A percentile compares a stretch with the other conserved stretches of the same genome.
These are phyloP conservation scores for Nigrospora osmanthi DNA, from an alignment of 2,329 filamentous ascomycete species.

Conservation along the genomic window DNA sequence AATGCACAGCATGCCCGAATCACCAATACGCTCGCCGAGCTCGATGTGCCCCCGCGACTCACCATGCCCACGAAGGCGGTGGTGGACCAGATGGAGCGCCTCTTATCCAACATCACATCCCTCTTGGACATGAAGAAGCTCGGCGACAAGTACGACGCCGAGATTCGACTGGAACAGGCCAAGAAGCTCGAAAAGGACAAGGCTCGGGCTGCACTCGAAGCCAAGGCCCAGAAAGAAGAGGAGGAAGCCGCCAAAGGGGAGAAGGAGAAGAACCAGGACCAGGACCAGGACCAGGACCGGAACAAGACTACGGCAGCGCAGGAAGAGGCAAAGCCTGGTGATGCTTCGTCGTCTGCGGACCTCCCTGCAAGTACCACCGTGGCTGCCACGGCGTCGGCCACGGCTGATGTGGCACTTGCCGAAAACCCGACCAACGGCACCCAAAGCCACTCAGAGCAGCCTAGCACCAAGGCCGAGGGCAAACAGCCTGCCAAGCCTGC, in stretches of 20 bases:
- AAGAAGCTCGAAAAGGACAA: conserved; percentile 48
- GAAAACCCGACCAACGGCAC: neutral
- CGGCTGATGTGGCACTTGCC: neutral
- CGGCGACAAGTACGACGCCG: conserved; percentile 66
- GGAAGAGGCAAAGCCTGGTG: too few species aligned
- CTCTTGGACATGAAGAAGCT: conserved; percentile 69
- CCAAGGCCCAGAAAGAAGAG: conserved; percentile 6
- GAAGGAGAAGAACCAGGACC: conserved; percentile 18
- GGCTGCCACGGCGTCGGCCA: neutral
- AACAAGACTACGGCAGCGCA: neutral
- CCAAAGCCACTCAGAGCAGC: neutral
- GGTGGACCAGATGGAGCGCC: conserved; percentile 61
- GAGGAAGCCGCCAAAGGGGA: conserved; percentile 8
- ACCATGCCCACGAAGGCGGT: conserved; percentile 69
- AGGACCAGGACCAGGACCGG: neutral
- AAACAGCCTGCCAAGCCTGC: neutral
- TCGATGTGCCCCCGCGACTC: conserved; percentile 63
- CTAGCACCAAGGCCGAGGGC: neutral
- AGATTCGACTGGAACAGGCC: conserved; percentile 53
- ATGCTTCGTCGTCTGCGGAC: too few species aligned
- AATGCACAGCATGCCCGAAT: conserved; percentile 71
- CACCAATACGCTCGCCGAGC: conserved; percentile 60
- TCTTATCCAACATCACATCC: conserved; percentile 59
- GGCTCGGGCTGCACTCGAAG: conserved; percentile 11
- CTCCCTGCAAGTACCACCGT: neutral